A percentile compares a stretch with the other conserved stretches of the same genome.
Conservation (phyloP, 352 stramenopile genomes). For the Phytophthora pini region DNA sequence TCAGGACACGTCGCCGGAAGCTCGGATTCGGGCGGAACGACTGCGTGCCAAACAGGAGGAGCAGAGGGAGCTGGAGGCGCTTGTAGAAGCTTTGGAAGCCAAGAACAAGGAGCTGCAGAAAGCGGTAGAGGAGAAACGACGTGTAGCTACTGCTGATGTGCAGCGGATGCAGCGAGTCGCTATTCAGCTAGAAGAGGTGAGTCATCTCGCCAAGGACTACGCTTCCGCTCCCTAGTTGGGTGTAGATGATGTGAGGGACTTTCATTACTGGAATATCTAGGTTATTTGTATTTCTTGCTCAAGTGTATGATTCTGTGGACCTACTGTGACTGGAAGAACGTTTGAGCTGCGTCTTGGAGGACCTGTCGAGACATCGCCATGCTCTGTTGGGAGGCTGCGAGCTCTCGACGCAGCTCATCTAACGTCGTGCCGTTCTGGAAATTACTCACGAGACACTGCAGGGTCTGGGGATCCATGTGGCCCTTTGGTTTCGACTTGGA, state of each 20-base stretch:
- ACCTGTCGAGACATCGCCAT: slow-evolving; percentile 67
- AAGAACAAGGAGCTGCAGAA: slow-evolving; percentile 55
- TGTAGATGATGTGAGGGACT: not conserved
- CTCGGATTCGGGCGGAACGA: slow-evolving; percentile 48
- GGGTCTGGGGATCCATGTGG: slow-evolving; percentile 62
- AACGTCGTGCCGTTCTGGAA: slow-evolving; percentile 74
- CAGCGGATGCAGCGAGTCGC: slow-evolving; percentile 48
- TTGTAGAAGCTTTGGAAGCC: slow-evolving; percentile 44
- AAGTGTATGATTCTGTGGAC: slow-evolving; percentile 11
- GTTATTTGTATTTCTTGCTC: slow-evolving; percentile 27
- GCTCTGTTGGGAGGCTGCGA: slow-evolving; percentile 74
- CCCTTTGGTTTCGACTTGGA: slow-evolving; percentile 23
- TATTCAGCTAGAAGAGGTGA: slow-evolving; percentile 45
- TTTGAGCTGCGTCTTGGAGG: slow-evolving; percentile 72
- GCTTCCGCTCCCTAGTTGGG: slow-evolving; percentile 29
- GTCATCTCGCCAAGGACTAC: slow-evolving; percentile 50
- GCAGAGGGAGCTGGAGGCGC: slow-evolving; percentile 46
- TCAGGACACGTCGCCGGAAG: slow-evolving; percentile 36
- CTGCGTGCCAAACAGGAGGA: slow-evolving; percentile 64
- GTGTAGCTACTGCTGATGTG: slow-evolving; percentile 48
- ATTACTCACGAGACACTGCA: slow-evolving; percentile 77
- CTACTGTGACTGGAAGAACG: slow-evolving; percentile 61
- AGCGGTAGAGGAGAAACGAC: slow-evolving; percentile 52
- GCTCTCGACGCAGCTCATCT: slow-evolving; percentile 68
- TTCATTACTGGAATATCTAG: slow-evolving; percentile 17